Percentiles rank a stretch among this genome's conserved stretches.
Evolutionary conservation across 1,284 basidiomycete species (phyloP).

Genomic region (Microbotryomycetes sp.): DNA sequence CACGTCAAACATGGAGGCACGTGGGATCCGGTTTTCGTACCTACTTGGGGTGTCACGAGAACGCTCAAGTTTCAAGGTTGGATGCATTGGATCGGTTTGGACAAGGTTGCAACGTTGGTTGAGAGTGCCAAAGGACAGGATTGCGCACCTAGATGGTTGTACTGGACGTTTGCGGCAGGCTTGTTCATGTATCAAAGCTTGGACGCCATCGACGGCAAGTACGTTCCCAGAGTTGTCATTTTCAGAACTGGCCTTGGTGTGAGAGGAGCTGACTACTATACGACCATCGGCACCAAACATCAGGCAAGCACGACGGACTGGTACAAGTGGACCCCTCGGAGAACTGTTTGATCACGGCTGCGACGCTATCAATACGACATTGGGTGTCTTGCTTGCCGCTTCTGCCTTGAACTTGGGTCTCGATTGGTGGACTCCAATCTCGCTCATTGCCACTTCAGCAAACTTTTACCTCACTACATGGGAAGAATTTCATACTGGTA

Average conservation of each 20-base stretch:
- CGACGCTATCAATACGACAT: slow-evolving; percentile 72
- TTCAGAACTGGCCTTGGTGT: neutral
- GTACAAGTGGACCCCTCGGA: slow-evolving; percentile 86
- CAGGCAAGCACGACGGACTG: slow-evolving; percentile 78
- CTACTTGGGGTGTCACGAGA: neutral
- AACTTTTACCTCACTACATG: slow-evolving; percentile 95
- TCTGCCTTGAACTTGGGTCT: slow-evolving; percentile 83
- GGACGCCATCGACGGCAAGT: slow-evolving; percentile 69
- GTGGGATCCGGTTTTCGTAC: slow-evolving; percentile 38
- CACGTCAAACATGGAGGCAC: slow-evolving; percentile 34
- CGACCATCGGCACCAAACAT: neutral
- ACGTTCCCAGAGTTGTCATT: neutral
- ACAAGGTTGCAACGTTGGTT: neutral
- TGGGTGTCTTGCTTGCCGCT: slow-evolving; percentile 74
- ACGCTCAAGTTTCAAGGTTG: neutral
- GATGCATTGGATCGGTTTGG: neutral
- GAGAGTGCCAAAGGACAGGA: neutral
- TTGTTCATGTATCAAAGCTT: slow-evolving; percentile 89
- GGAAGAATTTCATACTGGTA: slow-evolving; percentile 95
- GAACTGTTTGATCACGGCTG: slow-evolving; percentile 95
- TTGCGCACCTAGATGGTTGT: slow-evolving; percentile 73
- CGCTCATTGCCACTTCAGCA: slow-evolving; percentile 75
- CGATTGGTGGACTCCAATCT: slow-evolving; percentile 88
- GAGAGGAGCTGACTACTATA: slow-evolving; percentile 1
- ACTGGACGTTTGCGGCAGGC: slow-evolving; percentile 77